Evolutionary conservation across 192 early-diverging fungal genomes (phyloP).

Genomic region (Backusella australiensis): DNA sequence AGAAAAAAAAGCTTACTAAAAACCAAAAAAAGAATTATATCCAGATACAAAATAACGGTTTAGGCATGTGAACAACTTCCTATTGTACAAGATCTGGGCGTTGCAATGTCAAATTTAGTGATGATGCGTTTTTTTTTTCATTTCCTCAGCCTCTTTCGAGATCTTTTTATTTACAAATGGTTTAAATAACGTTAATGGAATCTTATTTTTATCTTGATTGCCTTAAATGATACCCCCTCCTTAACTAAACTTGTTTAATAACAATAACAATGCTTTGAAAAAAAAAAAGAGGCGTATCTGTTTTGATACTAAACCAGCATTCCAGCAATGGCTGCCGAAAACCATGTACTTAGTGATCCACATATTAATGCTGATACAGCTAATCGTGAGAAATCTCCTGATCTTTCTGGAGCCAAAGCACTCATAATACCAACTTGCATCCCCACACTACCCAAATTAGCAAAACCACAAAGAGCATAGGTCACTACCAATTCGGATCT

Average conservation of each 20-base stretch:
- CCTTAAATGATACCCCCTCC: neutral
- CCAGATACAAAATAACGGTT: conserved; percentile 5
- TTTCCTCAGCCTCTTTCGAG: conserved; percentile 1
- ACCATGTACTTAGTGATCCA: conserved; percentile 75
- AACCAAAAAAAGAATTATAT: conserved; percentile 1
- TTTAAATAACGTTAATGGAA: neutral
- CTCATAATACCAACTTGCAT: conserved; percentile 77
- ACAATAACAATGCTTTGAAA: neutral
- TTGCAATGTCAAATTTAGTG: neutral
- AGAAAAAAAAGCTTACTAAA: neutral
- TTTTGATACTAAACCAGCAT: conserved; percentile 39
- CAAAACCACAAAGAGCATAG: conserved; percentile 85
- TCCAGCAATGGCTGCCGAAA: conserved; percentile 81
- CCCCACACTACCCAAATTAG: conserved; percentile 84
- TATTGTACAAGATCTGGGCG: neutral
- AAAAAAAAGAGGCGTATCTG: neutral
- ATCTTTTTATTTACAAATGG: neutral
- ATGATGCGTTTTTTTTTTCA: neutral
- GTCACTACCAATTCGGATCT: conserved; percentile 56
- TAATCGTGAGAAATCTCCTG: conserved; percentile 67
- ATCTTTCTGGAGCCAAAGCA: conserved; percentile 68
- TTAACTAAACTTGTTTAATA: conserved; percentile 6
- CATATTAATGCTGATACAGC: conserved; percentile 77
- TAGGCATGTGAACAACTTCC: neutral
- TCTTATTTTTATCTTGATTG: conserved; percentile 5